Evolutionary conservation across 2,329 filamentous ascomycete species (phyloP).

Genomic region (Fonsecaea multimorphosa): DNA sequence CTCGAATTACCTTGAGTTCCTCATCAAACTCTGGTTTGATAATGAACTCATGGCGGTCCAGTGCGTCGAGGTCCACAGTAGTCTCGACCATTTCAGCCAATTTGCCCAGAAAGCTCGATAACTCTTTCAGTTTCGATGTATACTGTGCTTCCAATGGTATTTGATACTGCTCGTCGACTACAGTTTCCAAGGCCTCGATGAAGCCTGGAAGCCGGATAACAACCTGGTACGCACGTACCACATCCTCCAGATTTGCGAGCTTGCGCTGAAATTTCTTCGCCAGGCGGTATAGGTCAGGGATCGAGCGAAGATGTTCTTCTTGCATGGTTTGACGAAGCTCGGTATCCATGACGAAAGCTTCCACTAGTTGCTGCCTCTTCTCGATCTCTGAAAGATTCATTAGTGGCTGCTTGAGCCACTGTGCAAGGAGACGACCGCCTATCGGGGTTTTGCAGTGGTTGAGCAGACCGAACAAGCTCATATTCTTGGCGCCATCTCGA

Average conservation of each 20-base stretch:
- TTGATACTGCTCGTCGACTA: constrained; percentile 95
- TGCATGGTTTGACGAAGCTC: constrained; percentile 95
- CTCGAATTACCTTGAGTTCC: constrained; percentile 81
- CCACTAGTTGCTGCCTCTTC: constrained; percentile 88
- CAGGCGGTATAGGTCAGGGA: constrained; percentile 91
- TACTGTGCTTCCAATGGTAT: constrained; percentile 86
- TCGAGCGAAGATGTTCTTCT: constrained; percentile 89
- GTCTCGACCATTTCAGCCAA: constrained; percentile 98
- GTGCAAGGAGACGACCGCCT: constrained; percentile 84
- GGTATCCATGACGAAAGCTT: constrained; percentile 91
- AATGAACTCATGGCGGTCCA: constrained; percentile 97
- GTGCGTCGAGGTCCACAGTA: constrained; percentile 90
- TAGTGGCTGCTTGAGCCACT: constrained; percentile 97
- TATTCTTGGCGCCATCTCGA: constrained; percentile 92
- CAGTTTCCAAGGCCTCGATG: constrained; percentile 82
- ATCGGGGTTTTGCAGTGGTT: constrained; percentile 98
- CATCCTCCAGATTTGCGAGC: constrained; percentile 90
- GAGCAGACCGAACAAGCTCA: constrained; percentile 91
- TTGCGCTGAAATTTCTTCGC: constrained; percentile 94
- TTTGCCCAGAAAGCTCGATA: constrained; percentile 79
- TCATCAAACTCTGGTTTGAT: constrained; percentile 99
- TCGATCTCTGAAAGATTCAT: constrained; percentile 92
- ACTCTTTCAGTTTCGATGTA: constrained; percentile 77
- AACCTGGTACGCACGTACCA: constrained; percentile 93
- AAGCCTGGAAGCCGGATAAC: constrained; percentile 90